A percentile compares a stretch with the other conserved stretches of the same genome.
phyloP scores from a whole-genome alignment of 164 flowering plant species.

The Amborella trichopoda region DNA sequence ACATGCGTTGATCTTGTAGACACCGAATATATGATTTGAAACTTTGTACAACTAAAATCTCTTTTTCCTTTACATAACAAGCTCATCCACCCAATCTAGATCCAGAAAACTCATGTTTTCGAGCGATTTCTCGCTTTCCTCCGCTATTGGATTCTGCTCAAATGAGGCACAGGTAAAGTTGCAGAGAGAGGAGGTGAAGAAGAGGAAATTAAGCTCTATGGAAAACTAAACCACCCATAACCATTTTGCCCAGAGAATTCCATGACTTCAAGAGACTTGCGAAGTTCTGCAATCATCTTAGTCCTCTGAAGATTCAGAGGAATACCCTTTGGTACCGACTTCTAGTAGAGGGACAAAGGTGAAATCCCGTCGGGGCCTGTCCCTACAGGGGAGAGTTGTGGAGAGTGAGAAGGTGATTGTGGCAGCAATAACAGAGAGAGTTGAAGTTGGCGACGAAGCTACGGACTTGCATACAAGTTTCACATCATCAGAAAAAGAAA shows the following conservation, averaged over 20 bases:
- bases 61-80: constrained; percentile 9
- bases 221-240: not conserved
- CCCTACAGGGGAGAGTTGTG: not conserved
- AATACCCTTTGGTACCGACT: too few species aligned
- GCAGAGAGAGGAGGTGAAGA: too few species aligned
- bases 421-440: too few species aligned
- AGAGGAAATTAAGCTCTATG: not conserved
- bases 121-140: not conserved
- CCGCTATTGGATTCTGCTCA: too few species aligned
- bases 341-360: too few species aligned
- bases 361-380: too few species aligned
- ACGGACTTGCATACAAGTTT: not conserved
- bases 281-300: not conserved
- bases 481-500: not conserved
- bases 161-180: too few species aligned
- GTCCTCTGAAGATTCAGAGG: too few species aligned
- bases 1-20: too few species aligned
- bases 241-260: not conserved
- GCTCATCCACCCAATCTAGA: constrained; percentile 11
- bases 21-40: too few species aligned
- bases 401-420: constrained; percentile 2
- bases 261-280: constrained; percentile 1
- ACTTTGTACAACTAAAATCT: too few species aligned
- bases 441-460: not conserved
- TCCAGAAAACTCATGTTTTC: not conserved